Conservation (phyloP, 805 yeast genomes). For the Cyberlindnera galapagoensis region DNA sequence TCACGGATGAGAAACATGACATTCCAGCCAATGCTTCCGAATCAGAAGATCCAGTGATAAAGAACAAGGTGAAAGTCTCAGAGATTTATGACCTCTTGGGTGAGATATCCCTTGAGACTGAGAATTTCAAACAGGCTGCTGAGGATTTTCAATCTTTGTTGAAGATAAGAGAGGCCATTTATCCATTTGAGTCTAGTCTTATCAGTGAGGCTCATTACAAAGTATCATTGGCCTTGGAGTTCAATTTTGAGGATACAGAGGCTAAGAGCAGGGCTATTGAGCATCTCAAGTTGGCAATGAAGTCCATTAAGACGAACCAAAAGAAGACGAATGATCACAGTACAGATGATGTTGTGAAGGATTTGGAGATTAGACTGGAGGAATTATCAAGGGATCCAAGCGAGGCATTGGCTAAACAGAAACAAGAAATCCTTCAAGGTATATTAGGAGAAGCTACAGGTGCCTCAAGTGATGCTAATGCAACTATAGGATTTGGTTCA, state of each 20-base stretch:
- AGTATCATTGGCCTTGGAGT: slow-evolving; percentile 72
- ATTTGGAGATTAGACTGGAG: slow-evolving; percentile 46
- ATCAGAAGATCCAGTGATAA: slow-evolving; percentile 29
- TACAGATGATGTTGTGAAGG: slow-evolving; percentile 43
- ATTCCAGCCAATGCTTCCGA: slow-evolving; percentile 11
- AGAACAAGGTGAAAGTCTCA: slow-evolving; percentile 48
- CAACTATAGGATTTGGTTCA: slow-evolving; percentile 20
- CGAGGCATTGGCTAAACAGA: slow-evolving; percentile 42
- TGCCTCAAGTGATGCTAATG: slow-evolving; percentile 20
- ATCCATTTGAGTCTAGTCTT: slow-evolving; percentile 42
- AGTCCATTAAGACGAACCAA: slow-evolving; percentile 30
- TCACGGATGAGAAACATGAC: slow-evolving; percentile 17
- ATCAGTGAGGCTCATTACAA: slow-evolving; percentile 79
- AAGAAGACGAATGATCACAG: slow-evolving; percentile 29
- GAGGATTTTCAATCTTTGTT: slow-evolving; percentile 58
- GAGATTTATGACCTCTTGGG: slow-evolving; percentile 78
- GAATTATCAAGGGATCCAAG: slow-evolving; percentile 50
- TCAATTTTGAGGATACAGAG: slow-evolving; percentile 45
- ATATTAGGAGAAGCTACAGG: slow-evolving; percentile 41
- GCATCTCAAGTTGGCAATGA: slow-evolving; percentile 48
- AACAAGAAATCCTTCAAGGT: slow-evolving; percentile 48
- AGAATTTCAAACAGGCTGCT: slow-evolving; percentile 75
- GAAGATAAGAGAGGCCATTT: slow-evolving; percentile 45
- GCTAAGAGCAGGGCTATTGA: slow-evolving; percentile 45
- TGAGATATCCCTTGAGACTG: slow-evolving; percentile 85